Evolutionary conservation across 257 asterid species (phyloP), one percentile per base, ranked within the genome.

Genomic region (Craterostigma plantagineum): DNA sequence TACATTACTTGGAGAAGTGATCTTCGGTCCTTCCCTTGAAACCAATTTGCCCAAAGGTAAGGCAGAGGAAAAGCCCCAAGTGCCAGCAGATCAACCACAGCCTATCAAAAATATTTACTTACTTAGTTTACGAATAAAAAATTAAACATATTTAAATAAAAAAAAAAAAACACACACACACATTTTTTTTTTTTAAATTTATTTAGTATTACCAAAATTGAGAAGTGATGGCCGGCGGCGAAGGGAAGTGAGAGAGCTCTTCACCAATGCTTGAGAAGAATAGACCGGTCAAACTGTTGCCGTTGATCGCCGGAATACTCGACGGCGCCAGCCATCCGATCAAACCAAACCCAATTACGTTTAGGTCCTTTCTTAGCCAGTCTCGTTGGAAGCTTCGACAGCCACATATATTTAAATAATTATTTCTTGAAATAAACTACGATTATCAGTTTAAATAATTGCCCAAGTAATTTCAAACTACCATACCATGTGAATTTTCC

Each of bases 311-410:
- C 12, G 93, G 95, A 49, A 87, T 50, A 63, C 98, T 82, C 0
- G 98, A 87, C 10, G 98, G 95, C 2, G 77, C 98, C 6, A 87
- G 9, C 98, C 98, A 87, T 16, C 98, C 98, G 51, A 87, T 87
- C 37, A 87, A 43, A 7, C 95, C 93, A 48, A 87, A 87, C 5
- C 95, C 95, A 34, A 87, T 87, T 78, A 87, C 98, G 35, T 76
- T 87, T 43, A 87, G 43, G 66, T 87, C 98, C 33, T 34, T 87
- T 34, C 98, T 56, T 42, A 87, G 65, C 95, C 98, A 81, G 36
- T 86, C 71, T 56, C 92, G 73, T 55, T 76, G 39, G 53, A 86
- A 86, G 72, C 95, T 81, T 23, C 30, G 6, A 3, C 14, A 14
- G n/a, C n/a, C n/a, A n/a, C n/a, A n/a, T n/a, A n/a, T n/a, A 40